Percentiles rank a stretch among this genome's conserved stretches.
Conservation (phyloP, 495 filamentous ascomycete genomes). For the Daldinia loculata region DNA sequence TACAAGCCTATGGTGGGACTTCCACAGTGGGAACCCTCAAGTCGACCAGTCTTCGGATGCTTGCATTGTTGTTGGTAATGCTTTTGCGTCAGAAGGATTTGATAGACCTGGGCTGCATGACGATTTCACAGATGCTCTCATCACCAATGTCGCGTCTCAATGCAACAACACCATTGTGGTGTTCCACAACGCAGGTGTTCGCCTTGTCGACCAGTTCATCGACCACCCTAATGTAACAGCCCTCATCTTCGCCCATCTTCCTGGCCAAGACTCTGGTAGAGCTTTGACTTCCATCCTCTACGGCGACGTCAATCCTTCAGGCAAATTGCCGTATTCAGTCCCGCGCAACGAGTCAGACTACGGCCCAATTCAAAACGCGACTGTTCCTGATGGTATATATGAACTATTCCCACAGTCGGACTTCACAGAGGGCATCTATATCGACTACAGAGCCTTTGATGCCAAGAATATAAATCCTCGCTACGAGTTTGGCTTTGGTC, state of each 20-base stretch:
- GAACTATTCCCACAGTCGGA: slow-evolving; percentile 64
- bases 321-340: slow-evolving; percentile 78
- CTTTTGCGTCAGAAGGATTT: slow-evolving; percentile 64
- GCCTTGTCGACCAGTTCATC: slow-evolving; percentile 66
- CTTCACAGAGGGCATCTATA: slow-evolving; percentile 70
- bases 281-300: slow-evolving; percentile 67
- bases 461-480: slow-evolving; percentile 67
- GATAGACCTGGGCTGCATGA: slow-evolving; percentile 55
- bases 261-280: slow-evolving; percentile 67
- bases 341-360: slow-evolving; percentile 70
- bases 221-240: slow-evolving; percentile 71
- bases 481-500: slow-evolving; percentile 77
- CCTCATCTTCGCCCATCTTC: slow-evolving; percentile 67
- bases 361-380: slow-evolving; percentile 49
- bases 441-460: slow-evolving; percentile 76
- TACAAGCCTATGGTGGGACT: slow-evolving; percentile 62
- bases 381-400: slow-evolving; percentile 48
- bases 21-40: slow-evolving; percentile 48
- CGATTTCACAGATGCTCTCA: slow-evolving; percentile 65
- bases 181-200: slow-evolving; percentile 66
- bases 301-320: slow-evolving; percentile 66
- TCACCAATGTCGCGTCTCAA: slow-evolving; percentile 61
- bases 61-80: slow-evolving; percentile 71
- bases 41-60: slow-evolving; percentile 66
- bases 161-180: slow-evolving; percentile 72